These are phyloP conservation scores for Fusarium mundagurra DNA, from an alignment of 2,329 filamentous ascomycete species.

Conservation along the genomic window DNA sequence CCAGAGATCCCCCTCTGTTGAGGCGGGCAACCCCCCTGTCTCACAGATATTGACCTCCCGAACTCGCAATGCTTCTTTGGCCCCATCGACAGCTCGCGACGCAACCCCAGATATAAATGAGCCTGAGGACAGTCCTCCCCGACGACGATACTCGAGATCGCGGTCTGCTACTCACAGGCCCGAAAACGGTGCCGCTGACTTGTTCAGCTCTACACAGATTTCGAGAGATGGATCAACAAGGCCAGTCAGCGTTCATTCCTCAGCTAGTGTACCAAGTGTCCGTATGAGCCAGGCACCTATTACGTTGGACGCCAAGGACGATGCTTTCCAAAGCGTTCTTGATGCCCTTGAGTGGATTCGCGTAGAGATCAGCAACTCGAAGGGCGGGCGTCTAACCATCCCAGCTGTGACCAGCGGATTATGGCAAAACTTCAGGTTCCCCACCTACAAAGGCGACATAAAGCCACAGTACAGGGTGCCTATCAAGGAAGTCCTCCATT, in stretches of 20 bases:
- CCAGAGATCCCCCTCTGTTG: constrained; percentile 27
- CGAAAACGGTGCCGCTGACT: background rate
- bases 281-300: background rate
- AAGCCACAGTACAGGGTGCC: constrained; percentile 54
- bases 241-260: constrained; percentile 8
- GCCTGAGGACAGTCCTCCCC: constrained; percentile 8
- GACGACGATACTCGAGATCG: constrained; percentile 28
- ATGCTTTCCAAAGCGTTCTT: constrained; percentile 43
- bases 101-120: constrained; percentile 22
- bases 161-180: constrained; percentile 23
- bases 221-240: constrained; percentile 6
- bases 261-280: background rate
- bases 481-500: constrained; percentile 55
- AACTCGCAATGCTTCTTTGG: constrained; percentile 35
- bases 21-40: constrained; percentile 2
- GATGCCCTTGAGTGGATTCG: constrained; percentile 40
- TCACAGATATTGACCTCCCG: constrained; percentile 30
- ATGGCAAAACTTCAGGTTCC: constrained; percentile 48
- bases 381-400: constrained; percentile 36
- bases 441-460: constrained; percentile 39
- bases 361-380: constrained; percentile 23
- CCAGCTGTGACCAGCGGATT: constrained; percentile 42
- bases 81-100: constrained; percentile 11
- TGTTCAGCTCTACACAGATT: background rate
- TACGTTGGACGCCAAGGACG: background rate